Conservation (phyloP, 2,329 filamentous ascomycete genomes). For the Aspergillus terreus region DNA sequence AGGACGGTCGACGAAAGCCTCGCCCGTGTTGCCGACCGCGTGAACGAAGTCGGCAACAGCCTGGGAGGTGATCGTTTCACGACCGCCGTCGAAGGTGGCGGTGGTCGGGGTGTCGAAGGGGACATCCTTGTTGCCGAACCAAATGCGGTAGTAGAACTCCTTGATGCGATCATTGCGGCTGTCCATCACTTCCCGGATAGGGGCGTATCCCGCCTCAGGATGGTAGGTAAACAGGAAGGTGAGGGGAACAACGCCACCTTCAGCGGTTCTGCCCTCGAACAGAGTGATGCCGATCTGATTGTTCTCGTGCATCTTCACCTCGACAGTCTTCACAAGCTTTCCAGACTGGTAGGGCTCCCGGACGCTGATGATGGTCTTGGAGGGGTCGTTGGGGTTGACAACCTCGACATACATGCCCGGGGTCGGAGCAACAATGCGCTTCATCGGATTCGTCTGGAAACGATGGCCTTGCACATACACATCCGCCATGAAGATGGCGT, state of each 20-base stretch:
- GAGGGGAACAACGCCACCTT: conserved; percentile 76
- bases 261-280: conserved; percentile 87
- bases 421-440: conserved; percentile 81
- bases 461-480: conserved; percentile 93
- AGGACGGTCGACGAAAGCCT: conserved; percentile 93
- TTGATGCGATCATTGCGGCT: conserved; percentile 97
- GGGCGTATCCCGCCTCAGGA: conserved; percentile 94
- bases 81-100: conserved; percentile 84
- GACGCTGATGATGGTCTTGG: conserved; percentile 79
- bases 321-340: conserved; percentile 82
- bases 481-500: conserved; percentile 89
- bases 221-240: conserved; percentile 89
- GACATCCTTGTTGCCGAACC: conserved; percentile 85
- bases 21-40: conserved; percentile 93
- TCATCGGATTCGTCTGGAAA: conserved; percentile 95
- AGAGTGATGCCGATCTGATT: conserved; percentile 84
- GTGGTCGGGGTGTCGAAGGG: conserved; percentile 83
- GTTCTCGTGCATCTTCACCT: conserved; percentile 70
- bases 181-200: conserved; percentile 94
- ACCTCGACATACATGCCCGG: conserved; percentile 90
- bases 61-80: conserved; percentile 79
- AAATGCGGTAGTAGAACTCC: conserved; percentile 97
- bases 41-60: conserved; percentile 99
- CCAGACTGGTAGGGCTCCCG: conserved; percentile 83
- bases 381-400: conserved; percentile 71